Percentiles rank a stretch among this genome's conserved stretches.
Conservation (phyloP, 164 flowering plant species). For the Magnolia officinalis region DNA sequence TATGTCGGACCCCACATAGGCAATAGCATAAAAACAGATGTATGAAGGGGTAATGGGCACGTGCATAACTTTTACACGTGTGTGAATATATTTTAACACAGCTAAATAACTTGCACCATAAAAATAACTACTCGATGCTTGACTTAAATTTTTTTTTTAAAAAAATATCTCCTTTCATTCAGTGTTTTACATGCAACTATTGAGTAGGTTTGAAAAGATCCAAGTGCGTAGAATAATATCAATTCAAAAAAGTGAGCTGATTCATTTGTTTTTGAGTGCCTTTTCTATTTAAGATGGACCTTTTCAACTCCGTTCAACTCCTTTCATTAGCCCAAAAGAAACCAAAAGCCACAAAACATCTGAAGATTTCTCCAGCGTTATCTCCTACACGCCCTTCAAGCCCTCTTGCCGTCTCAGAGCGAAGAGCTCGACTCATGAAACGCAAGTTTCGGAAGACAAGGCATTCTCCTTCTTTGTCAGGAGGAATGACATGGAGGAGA, state of each 20-base stretch:
- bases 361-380: constrained; percentile 33
- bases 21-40: no score
- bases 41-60: no score
- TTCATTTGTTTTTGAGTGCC: constrained; percentile 25
- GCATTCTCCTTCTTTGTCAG: background rate
- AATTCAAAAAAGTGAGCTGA: constrained; percentile 21
- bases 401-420: constrained; percentile 36
- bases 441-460: constrained; percentile 17
- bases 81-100: no score
- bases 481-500: constrained; percentile 32
- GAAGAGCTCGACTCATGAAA: constrained; percentile 29
- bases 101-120: no score
- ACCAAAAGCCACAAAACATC: constrained; percentile 39
- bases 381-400: constrained; percentile 38
- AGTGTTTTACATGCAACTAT: background rate
- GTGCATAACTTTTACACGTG: no score
- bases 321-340: constrained; percentile 50
- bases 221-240: background rate
- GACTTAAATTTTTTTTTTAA: no score
- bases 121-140: no score
- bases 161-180: no score
- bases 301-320: constrained; percentile 28
- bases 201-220: background rate
- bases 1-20: no score
- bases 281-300: constrained; percentile 27